These are phyloP conservation scores for Pythium brachiatum DNA, from an alignment of 352 stramenopile species.

Conservation along the genomic window DNA sequence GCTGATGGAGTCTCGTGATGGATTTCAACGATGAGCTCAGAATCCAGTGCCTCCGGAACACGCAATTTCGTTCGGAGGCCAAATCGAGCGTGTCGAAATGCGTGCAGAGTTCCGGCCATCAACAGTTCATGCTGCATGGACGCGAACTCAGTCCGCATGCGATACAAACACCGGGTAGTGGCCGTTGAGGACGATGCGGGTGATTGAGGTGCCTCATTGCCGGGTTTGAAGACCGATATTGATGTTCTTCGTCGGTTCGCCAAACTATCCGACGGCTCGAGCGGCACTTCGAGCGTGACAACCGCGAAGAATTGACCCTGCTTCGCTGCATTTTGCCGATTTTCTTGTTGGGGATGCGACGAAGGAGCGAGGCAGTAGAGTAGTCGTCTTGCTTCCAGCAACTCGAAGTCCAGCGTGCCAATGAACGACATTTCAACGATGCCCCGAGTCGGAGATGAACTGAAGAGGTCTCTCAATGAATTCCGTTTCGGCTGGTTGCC, in stretches of 20 bases:
- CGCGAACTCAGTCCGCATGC: constrained; percentile 39
- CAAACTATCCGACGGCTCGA: neutral
- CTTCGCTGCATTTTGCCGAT: constrained; percentile 6
- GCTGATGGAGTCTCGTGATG: constrained; percentile 32
- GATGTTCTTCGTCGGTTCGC: constrained; percentile 2
- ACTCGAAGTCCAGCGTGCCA: constrained; percentile 53
- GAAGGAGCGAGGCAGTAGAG: constrained; percentile 5
- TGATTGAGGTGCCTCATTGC: neutral
- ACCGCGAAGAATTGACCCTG: constrained; percentile 23
- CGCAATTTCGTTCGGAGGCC: constrained; percentile 37
- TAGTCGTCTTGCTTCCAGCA: constrained; percentile 48
- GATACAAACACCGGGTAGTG: constrained; percentile 32
- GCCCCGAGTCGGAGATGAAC: neutral
- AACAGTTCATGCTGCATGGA: constrained; percentile 51
- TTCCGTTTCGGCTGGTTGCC: neutral
- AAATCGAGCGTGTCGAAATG: constrained; percentile 50
- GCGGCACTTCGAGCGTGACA: constrained; percentile 13
- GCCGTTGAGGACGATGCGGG: neutral
- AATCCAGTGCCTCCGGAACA: constrained; percentile 40
- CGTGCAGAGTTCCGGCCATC: constrained; percentile 38
- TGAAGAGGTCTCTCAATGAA: constrained; percentile 18
- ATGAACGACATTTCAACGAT: constrained; percentile 46
- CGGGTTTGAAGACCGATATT: constrained; percentile 5
- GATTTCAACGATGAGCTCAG: constrained; percentile 45
- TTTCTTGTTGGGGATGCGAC: neutral